Percentiles rank a stretch among this genome's conserved stretches.
Conservation (phyloP, 164 flowering plant genomes). For the Saururus chinensis region DNA sequence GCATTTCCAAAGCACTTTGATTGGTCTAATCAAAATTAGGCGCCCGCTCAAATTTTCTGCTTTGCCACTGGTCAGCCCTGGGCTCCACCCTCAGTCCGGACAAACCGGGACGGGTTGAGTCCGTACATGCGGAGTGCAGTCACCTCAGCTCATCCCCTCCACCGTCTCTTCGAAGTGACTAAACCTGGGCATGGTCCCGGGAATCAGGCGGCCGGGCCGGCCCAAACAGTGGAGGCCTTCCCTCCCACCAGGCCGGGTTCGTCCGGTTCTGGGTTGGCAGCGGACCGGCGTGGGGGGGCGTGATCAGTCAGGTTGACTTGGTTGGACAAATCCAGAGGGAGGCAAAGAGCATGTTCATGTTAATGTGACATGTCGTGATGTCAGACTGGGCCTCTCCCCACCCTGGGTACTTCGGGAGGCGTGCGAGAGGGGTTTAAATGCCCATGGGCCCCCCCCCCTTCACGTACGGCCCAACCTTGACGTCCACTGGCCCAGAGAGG, state of each 20-base stretch:
- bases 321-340: not conserved
- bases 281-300: not conserved
- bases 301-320: not conserved
- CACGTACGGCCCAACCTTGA: not conserved
- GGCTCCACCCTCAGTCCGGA: not conserved
- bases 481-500: not conserved
- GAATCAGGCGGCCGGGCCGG: not conserved
- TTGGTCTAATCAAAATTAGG: no score
- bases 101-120: not conserved
- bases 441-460: no score
- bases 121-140: not conserved
- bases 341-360: not conserved
- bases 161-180: conserved; percentile 2
- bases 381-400: not conserved
- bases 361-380: conserved; percentile 1
- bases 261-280: not conserved
- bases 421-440: not conserved
- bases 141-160: not conserved
- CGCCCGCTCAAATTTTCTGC: not conserved
- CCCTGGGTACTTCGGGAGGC: not conserved
- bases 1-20: not conserved
- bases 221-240: not conserved
- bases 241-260: not conserved
- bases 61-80: not conserved
- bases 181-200: not conserved